Conservation (phyloP, 257 asterid species). For the Petunia axillaris region DNA sequence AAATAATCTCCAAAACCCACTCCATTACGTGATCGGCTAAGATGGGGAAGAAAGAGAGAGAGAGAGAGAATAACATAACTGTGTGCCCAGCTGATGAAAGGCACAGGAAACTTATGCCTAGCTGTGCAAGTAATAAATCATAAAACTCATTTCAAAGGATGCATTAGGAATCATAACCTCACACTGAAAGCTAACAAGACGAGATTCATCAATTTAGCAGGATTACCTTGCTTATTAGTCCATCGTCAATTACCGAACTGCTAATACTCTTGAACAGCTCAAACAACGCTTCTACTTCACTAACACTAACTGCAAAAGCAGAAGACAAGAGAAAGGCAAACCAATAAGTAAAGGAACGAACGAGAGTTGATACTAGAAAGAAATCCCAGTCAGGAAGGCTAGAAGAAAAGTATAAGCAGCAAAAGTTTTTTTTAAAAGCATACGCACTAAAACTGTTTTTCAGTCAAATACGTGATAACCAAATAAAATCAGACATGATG, state of each 20-base stretch:
- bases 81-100: not conserved
- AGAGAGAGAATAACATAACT: not conserved
- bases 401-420: not conserved
- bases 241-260: slow-evolving; percentile 90
- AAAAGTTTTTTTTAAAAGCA: not conserved
- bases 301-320: slow-evolving; percentile 85
- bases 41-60: not conserved
- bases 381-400: not conserved
- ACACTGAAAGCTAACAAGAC: not conserved
- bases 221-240: slow-evolving; percentile 88
- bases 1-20: not conserved
- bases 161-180: slow-evolving; percentile 1
- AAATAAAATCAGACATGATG: not conserved
- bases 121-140: not conserved
- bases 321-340: slow-evolving; percentile 7
- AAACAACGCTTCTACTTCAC: slow-evolving; percentile 99
- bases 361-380: not conserved
- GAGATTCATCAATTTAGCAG: not conserved
- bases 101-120: not conserved
- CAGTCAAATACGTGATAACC: not conserved
- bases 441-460: not conserved
- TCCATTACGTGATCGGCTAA: not conserved
- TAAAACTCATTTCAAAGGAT: not conserved
- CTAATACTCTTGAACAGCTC: slow-evolving; percentile 98
- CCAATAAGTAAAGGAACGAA: not conserved